These are phyloP conservation scores for Sordaria brevicollis DNA, from an alignment of 495 filamentous ascomycete genomes.

Conservation along the genomic window DNA sequence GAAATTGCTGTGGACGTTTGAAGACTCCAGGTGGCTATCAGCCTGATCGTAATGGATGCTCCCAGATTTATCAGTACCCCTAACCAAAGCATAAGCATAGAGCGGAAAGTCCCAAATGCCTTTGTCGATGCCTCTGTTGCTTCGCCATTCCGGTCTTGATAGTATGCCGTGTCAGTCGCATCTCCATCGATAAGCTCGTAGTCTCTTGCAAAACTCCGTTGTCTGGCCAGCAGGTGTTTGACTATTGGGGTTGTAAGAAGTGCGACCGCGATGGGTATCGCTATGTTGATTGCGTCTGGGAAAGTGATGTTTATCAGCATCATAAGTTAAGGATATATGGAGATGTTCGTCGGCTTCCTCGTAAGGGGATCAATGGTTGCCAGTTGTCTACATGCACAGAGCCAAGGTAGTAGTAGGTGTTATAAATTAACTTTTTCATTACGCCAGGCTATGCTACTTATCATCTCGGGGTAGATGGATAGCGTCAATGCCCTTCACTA, in stretches of 20 bases:
- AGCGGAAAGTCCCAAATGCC: constrained; percentile 28
- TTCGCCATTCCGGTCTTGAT: constrained; percentile 44
- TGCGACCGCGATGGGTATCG: constrained; percentile 1
- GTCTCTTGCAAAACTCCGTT: not conserved
- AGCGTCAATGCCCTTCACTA: not conserved
- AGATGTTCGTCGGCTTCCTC: not conserved
- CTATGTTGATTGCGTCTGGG: not conserved
- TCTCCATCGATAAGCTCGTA: not conserved
- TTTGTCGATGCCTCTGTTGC: constrained; percentile 40
- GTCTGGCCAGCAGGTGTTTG: not conserved
- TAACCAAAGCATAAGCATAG: constrained; percentile 25
- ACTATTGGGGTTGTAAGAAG: constrained; percentile 7
- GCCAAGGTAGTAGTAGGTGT: not conserved
- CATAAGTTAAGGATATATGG: not conserved
- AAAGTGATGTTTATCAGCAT: constrained; percentile 7
- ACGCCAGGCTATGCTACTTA: not conserved
- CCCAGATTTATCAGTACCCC: constrained; percentile 25
- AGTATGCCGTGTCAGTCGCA: constrained; percentile 11
- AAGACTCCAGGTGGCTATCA: constrained; percentile 7
- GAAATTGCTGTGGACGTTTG: not conserved
- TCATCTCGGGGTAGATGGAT: not conserved
- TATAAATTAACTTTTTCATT: not conserved
- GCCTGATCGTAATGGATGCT: constrained; percentile 15
- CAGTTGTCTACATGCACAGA: not conserved
- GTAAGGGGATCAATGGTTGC: no score